These are phyloP conservation scores for Ilyonectria destructans DNA, from an alignment of 2,329 filamentous ascomycete species.

Conservation along the genomic window DNA sequence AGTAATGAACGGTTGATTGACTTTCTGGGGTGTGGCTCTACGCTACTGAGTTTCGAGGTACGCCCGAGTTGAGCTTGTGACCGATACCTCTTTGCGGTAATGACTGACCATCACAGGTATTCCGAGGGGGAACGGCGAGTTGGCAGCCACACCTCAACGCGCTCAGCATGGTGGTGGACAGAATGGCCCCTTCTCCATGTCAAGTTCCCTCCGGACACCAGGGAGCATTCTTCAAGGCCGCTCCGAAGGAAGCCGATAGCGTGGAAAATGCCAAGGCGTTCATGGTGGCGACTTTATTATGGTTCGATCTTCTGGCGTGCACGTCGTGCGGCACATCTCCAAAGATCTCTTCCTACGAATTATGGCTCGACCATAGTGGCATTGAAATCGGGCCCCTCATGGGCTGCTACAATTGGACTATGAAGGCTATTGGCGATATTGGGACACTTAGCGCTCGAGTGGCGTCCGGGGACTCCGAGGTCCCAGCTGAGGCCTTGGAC, in stretches of 20 bases:
- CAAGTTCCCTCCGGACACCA: background rate
- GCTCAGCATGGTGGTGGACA: conserved; percentile 32
- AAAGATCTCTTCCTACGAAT: conserved; percentile 15
- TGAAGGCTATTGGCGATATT: conserved; percentile 41
- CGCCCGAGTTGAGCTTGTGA: background rate
- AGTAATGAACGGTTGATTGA: conserved; percentile 37
- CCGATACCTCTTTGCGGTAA: too few relatives aligned
- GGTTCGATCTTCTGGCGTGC: conserved; percentile 42
- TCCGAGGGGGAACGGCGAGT: conserved; percentile 38
- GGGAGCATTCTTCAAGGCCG: conserved; percentile 1
- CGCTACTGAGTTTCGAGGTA: conserved; percentile 40
- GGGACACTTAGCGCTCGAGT: conserved; percentile 11
- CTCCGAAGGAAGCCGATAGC: conserved; percentile 9
- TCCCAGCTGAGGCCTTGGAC: background rate
- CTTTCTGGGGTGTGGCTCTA: conserved; percentile 40
- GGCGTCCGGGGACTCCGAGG: background rate
- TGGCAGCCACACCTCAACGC: conserved; percentile 44
- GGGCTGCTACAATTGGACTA: conserved; percentile 42
- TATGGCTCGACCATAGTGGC: conserved; percentile 23
- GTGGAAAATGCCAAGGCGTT: conserved; percentile 42
- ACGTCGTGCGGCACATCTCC: conserved; percentile 32
- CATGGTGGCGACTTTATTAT: conserved; percentile 37
- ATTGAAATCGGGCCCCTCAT: conserved; percentile 42
- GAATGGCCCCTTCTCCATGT: conserved; percentile 13
- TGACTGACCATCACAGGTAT: conserved; percentile 28